Percentiles rank a stretch among this genome's conserved stretches.
These are phyloP conservation scores for Leptoxyphium fumago DNA, from an alignment of 2,329 filamentous ascomycete species.

Conservation along the genomic window DNA sequence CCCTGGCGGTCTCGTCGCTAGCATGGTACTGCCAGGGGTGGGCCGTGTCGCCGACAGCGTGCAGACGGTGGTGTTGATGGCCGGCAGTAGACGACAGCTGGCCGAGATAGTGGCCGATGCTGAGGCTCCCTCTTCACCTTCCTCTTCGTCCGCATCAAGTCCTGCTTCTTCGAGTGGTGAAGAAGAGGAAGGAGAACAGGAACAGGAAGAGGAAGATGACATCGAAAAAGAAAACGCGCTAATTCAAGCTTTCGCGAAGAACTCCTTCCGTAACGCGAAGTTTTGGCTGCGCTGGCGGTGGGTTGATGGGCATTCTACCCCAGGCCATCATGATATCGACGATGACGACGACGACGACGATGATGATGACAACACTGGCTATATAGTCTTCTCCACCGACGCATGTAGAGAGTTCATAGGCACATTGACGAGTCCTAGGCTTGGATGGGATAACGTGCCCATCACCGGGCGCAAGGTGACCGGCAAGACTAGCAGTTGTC, in stretches of 20 bases:
- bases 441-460: constrained; percentile 8
- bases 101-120: constrained; percentile 2
- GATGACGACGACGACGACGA: not conserved
- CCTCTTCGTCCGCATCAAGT: not conserved
- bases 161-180: not conserved
- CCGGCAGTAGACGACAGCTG: constrained; percentile 5
- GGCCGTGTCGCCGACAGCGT: not conserved
- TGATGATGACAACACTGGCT: constrained; percentile 2
- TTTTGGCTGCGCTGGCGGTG: constrained; percentile 9
- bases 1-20: constrained; percentile 2
- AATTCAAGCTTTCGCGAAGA: not conserved
- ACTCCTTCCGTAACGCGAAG: constrained; percentile 7
- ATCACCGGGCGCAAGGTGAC: constrained; percentile 6
- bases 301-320: not conserved
- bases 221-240: not conserved
- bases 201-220: not conserved
- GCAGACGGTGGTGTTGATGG: constrained; percentile 2
- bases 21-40: not conserved
- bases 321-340: not conserved
- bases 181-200: constrained; percentile 1
- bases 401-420: constrained; percentile 7
- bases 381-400: constrained; percentile 8
- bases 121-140: not conserved
- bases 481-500: constrained; percentile 2
- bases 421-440: constrained; percentile 4